A percentile compares a stretch with the other conserved stretches of the same genome.
phyloP scores from a whole-genome alignment of 768 basidiomycete species.

The Brasilioporus rufonigricans region DNA sequence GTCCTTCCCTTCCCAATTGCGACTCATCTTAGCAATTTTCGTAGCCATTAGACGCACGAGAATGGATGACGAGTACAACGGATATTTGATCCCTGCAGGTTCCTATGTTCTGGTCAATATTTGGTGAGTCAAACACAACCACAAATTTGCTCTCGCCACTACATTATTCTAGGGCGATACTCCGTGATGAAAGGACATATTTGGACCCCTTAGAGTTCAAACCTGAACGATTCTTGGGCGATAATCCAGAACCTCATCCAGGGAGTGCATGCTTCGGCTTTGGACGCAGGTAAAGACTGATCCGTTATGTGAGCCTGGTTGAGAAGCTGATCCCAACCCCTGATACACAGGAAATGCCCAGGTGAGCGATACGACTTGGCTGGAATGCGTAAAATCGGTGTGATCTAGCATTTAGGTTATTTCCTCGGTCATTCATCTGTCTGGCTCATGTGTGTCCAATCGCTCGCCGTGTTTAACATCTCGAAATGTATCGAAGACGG shows the following conservation, averaged over 20 bases:
- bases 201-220: conserved; percentile 19
- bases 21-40: background rate
- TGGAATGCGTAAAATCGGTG: no score
- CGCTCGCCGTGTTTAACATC: conserved; percentile 46
- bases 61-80: conserved; percentile 17
- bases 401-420: conserved; percentile 14
- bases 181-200: conserved; percentile 17
- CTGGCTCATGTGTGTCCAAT: conserved; percentile 29
- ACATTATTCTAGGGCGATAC: conserved; percentile 6
- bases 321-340: no score
- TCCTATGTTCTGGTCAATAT: conserved; percentile 20
- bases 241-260: conserved; percentile 16
- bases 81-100: conserved; percentile 24
- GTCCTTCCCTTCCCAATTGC: no score
- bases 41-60: conserved; percentile 11
- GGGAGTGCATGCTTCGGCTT: conserved; percentile 17
- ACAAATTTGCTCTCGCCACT: background rate
- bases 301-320: background rate
- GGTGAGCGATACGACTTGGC: background rate
- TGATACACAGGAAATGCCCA: conserved; percentile 8
- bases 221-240: conserved; percentile 24
- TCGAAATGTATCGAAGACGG: conserved; percentile 40
- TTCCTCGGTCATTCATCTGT: conserved; percentile 26
- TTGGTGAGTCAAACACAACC: conserved; percentile 2
- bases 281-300: conserved; percentile 11